phyloP scores from a whole-genome alignment of 805 yeast species.

The Schizosaccharomyces lindneri region DNA sequence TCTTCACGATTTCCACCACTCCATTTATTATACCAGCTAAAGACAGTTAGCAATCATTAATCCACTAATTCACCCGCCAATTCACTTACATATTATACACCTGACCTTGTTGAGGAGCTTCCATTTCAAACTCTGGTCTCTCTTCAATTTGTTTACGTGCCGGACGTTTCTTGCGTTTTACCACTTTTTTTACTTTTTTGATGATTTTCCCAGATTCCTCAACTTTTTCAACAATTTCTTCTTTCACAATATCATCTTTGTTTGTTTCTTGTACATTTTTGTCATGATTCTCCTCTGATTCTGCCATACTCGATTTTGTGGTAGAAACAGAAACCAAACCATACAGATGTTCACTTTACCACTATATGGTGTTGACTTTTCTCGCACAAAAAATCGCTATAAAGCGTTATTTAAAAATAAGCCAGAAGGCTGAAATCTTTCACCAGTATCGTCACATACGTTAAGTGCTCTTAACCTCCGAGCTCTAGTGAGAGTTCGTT shows the following conservation, averaged over 20 bases:
- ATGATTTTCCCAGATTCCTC: not conserved
- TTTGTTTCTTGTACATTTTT: not conserved
- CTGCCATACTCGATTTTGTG: not conserved
- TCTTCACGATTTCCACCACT: constrained; percentile 40
- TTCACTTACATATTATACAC: constrained; percentile 34
- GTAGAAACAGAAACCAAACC: too few species aligned
- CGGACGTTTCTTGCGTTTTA: constrained; percentile 14
- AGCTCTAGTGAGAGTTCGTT: too few species aligned
- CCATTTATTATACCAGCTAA: constrained; percentile 64
- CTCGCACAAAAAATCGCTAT: too few species aligned
- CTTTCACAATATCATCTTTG: not conserved
- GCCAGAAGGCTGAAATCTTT: too few species aligned
- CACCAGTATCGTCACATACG: too few species aligned
- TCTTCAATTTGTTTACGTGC: constrained; percentile 61
- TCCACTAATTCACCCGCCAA: not conserved
- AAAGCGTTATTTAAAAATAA: too few species aligned
- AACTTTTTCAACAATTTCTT: not conserved
- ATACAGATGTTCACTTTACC: too few species aligned
- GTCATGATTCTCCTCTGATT: not conserved
- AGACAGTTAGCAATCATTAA: not conserved
- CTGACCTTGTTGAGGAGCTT: constrained; percentile 60
- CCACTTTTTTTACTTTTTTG: not conserved
- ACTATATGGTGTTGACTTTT: too few species aligned
- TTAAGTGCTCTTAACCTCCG: too few species aligned
- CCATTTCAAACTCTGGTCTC: constrained; percentile 26